phyloP scores from a whole-genome alignment of 257 asterid genomes.

The Solanum sejunctum region DNA sequence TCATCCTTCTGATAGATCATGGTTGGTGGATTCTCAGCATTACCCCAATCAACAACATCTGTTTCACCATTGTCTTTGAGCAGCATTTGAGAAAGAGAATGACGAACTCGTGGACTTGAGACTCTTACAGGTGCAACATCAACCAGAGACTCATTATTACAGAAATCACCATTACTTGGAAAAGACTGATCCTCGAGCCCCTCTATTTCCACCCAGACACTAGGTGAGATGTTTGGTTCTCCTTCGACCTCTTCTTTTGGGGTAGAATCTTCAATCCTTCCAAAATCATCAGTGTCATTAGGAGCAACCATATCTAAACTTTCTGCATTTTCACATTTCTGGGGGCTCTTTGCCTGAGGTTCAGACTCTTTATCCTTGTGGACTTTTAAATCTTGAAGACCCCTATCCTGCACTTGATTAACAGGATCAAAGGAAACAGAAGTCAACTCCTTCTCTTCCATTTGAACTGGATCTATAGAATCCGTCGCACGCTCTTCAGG shows the following conservation, averaged over 20 bases:
- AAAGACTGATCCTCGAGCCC: constrained; percentile 45
- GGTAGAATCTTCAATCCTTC: constrained; percentile 4
- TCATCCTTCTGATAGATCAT: constrained; percentile 66
- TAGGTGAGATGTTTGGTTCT: constrained; percentile 60
- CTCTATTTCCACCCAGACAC: constrained; percentile 90
- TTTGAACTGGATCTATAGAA: constrained; percentile 15
- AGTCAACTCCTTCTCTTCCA: constrained; percentile 27
- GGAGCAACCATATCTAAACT: constrained; percentile 20
- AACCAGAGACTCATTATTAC: constrained; percentile 20
- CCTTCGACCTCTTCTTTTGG: constrained; percentile 32
- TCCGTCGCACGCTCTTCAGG: constrained; percentile 29
- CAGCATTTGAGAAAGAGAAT: constrained; percentile 94
- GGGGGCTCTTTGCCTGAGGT: constrained; percentile 17
- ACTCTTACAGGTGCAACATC: constrained; percentile 30
- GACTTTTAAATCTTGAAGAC: constrained; percentile 14
- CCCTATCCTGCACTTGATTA: constrained; percentile 33
- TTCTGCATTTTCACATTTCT: constrained; percentile 29
- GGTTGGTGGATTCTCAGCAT: constrained; percentile 85
- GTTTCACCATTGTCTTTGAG: constrained; percentile 74
- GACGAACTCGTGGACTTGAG: constrained; percentile 80
- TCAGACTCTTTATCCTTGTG: constrained; percentile 12
- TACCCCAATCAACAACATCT: constrained; percentile 77
- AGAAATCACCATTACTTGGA: constrained; percentile 13
- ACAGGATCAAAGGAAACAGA: constrained; percentile 24
- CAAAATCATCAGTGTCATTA: not conserved